phyloP scores from a whole-genome alignment of 2,329 filamentous ascomycete genomes.

The Colletotrichum magnum region DNA sequence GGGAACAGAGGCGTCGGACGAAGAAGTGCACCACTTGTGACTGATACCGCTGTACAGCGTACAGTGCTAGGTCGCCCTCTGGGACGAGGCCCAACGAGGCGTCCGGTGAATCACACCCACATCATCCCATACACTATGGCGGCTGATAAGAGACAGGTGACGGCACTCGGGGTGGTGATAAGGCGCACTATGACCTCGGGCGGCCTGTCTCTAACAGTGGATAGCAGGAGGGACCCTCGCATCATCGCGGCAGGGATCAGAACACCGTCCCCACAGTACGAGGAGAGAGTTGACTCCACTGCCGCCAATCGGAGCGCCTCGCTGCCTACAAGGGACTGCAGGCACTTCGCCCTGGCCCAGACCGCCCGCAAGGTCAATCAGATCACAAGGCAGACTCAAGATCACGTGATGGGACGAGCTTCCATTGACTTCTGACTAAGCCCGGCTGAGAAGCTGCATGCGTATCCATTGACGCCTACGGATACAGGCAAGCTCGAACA shows the following conservation, averaged over 20 bases:
- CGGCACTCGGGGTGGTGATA: slow-evolving; percentile 20
- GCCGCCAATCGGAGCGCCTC: slow-evolving; percentile 31
- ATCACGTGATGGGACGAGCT: slow-evolving; percentile 9
- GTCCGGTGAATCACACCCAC: slow-evolving; percentile 37
- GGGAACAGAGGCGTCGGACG: slow-evolving; percentile 21
- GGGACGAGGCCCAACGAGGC: slow-evolving; percentile 38
- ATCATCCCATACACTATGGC: slow-evolving; percentile 37
- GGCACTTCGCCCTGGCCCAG: slow-evolving; percentile 34
- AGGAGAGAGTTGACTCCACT: slow-evolving; percentile 1
- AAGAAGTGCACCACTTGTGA: slow-evolving; percentile 39
- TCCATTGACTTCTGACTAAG: slow-evolving; percentile 33
- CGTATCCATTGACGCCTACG: slow-evolving; percentile 44
- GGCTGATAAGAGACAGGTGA: slow-evolving; percentile 41
- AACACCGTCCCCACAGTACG: slow-evolving; percentile 22
- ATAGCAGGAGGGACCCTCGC: slow-evolving; percentile 39
- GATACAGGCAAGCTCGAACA: slow-evolving; percentile 33
- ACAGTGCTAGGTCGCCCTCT: slow-evolving; percentile 36
- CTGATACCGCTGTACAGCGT: slow-evolving; percentile 38
- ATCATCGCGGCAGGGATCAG: slow-evolving; percentile 38
- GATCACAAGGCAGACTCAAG: background rate
- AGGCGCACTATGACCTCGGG: slow-evolving; percentile 12
- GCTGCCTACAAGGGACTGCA: slow-evolving; percentile 24
- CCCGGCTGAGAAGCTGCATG: slow-evolving; percentile 41
- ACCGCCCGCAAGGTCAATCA: slow-evolving; percentile 31
- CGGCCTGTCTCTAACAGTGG: slow-evolving; percentile 37